Percentiles rank a stretch among this genome's conserved stretches.
These are phyloP conservation scores for Glomus cerebriforme DNA, from an alignment of 192 early-diverging fungal genomes.

Conservation along the genomic window DNA sequence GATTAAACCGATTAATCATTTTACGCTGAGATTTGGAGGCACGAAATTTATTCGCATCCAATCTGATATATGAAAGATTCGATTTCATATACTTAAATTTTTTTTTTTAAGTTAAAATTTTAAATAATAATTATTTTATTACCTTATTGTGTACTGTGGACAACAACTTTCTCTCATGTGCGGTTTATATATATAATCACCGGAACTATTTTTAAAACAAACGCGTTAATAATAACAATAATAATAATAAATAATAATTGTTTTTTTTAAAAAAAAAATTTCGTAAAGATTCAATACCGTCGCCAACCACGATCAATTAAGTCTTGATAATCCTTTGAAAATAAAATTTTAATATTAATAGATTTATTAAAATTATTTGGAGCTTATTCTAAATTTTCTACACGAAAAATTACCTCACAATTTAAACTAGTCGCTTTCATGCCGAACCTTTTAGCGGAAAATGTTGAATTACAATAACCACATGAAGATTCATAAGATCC, in stretches of 20 bases:
- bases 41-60: conserved; percentile 57
- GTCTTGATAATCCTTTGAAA: conserved; percentile 57
- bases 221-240: no score
- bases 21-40: conserved; percentile 68
- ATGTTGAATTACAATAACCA: not conserved
- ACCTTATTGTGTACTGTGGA: conserved; percentile 74
- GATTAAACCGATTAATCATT: conserved; percentile 63
- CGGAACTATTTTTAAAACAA: conserved; percentile 45
- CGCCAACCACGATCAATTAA: conserved; percentile 78
- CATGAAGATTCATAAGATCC: not conserved
- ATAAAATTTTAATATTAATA: not conserved
- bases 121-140: not conserved
- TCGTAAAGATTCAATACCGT: conserved; percentile 41
- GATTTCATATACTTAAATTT: not conserved
- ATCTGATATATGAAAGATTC: conserved; percentile 33
- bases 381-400: not conserved
- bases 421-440: not conserved
- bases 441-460: not conserved
- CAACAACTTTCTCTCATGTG: conserved; percentile 67
- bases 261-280: not conserved
- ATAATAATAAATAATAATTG: not conserved
- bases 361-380: not conserved
- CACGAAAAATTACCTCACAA: not conserved
- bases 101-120: not conserved
- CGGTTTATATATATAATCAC: conserved; percentile 76